Percentiles rank a stretch among this genome's conserved stretches.
phyloP scores from a whole-genome alignment of 306 rosid genomes.

The Prunus mongolica region DNA sequence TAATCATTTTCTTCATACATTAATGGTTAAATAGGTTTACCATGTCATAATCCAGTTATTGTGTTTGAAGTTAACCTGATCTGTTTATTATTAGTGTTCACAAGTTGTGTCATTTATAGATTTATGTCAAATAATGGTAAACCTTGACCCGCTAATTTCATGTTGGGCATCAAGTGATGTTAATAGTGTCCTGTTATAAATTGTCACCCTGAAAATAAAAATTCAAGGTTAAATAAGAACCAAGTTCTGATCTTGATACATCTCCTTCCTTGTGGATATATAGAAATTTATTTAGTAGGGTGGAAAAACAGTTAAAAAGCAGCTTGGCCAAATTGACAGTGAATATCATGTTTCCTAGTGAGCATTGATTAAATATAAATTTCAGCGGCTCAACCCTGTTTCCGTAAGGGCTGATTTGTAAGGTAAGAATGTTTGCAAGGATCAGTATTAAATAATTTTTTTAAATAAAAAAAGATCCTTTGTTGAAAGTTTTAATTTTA shows the following conservation, averaged over 20 bases:
- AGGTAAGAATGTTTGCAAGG: background rate
- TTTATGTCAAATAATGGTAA: too few relatives aligned
- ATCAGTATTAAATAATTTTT: background rate
- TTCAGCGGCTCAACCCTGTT: background rate
- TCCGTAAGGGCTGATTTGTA: background rate
- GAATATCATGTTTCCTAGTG: background rate
- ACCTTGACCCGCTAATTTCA: too few relatives aligned
- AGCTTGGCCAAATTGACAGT: background rate
- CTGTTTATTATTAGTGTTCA: background rate
- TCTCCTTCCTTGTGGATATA: background rate
- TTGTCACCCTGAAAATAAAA: background rate
- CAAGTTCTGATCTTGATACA: background rate
- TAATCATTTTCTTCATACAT: background rate
- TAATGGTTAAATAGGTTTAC: background rate
- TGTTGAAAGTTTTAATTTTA: background rate
- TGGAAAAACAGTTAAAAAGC: background rate
- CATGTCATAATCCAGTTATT: background rate
- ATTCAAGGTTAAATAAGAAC: background rate
- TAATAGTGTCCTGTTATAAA: background rate
- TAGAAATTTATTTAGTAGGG: background rate
- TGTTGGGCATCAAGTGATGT: too few relatives aligned
- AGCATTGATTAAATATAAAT: background rate
- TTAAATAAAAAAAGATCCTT: background rate
- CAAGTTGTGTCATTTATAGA: too few relatives aligned
- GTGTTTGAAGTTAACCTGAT: background rate